Evolutionary conservation across 1,284 basidiomycete genomes (phyloP), one percentile per base, ranked within the genome.

Genomic region (Puccinia sorghi): DNA sequence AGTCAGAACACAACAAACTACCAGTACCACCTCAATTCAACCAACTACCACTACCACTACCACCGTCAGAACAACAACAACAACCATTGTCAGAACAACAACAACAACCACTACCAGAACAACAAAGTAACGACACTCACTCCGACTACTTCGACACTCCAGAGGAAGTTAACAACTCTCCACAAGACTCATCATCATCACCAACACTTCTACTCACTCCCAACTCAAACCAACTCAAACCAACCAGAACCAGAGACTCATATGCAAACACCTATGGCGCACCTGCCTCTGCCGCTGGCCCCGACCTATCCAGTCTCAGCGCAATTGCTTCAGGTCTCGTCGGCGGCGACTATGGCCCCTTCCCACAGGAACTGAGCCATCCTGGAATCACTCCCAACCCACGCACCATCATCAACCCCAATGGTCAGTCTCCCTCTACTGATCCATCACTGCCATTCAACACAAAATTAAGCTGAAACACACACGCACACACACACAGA

Each of bases 311-410:
- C 41, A 56, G 50, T 37, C 66, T 77, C 22, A 70, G 66, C 37
- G 74, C 74, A 7, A 77, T 77, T 37, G 64, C 63, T 4, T 63
- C 74, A 15, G 66, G 63, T 12, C 54, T 77, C 50, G 66, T 77
- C 22, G 66, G 66, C 25, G 37, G 50, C 17, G 74, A 77, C 57
- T 77, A 77, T 50, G 74, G 74, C 15, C 74, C 74, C 7, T 77
- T 77, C 66, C 74, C 74, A 25, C 59, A 63, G 20, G 52, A 77
- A 70, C 52, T 77, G 0, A 70, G 22, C 37, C 37, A 37, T 25
- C 59, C 59, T 20, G 72, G 57, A 0, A 74, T 74, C 37, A n/a
- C 25, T n/a, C 41, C 50, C 72, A 20, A 17, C 43, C 50, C 25
- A 11, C 43, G 15, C 46, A 39, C 25, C n/a, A 37, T 25, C 22